Conservation (phyloP, 106 monocot genomes). For the Triglochin maritima region DNA sequence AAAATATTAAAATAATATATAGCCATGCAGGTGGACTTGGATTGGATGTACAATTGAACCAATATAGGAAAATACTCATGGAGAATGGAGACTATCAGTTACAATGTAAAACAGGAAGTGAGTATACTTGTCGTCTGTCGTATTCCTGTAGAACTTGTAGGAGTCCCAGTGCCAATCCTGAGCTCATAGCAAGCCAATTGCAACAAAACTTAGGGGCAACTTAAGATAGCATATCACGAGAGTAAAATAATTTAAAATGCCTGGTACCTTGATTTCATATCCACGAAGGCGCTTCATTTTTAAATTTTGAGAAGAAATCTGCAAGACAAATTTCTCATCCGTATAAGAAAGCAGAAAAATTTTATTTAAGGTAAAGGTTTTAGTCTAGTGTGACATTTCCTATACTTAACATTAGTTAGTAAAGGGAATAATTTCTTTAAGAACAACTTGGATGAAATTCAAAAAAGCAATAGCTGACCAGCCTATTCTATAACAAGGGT, state of each 20-base stretch:
- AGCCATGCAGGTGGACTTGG: too few species aligned
- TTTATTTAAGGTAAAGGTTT: too few species aligned
- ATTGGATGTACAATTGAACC: neutral
- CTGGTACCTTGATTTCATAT: slow-evolving; percentile 83
- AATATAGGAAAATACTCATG: neutral
- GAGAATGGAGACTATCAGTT: neutral
- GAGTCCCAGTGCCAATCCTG: slow-evolving; percentile 94
- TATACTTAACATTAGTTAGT: neutral
- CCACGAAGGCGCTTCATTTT: slow-evolving; percentile 87
- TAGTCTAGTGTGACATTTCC: neutral
- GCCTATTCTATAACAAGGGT: too few species aligned
- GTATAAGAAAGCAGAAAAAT: neutral
- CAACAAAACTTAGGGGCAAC: neutral
- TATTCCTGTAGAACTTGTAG: slow-evolving; percentile 87
- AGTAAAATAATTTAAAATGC: neutral
- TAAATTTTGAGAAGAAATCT: slow-evolving; percentile 78
- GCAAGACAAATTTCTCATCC: slow-evolving; percentile 12
- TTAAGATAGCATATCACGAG: neutral
- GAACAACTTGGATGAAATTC: neutral
- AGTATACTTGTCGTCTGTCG: slow-evolving; percentile 91
- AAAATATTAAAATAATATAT: too few species aligned
- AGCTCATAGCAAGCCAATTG: slow-evolving; percentile 7
- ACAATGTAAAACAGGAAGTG: slow-evolving; percentile 3
- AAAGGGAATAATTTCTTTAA: neutral
- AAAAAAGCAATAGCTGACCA: too few species aligned